phyloP scores from a whole-genome alignment of 2,329 filamentous ascomycete genomes.

The Pyrenophora seminiperda region DNA sequence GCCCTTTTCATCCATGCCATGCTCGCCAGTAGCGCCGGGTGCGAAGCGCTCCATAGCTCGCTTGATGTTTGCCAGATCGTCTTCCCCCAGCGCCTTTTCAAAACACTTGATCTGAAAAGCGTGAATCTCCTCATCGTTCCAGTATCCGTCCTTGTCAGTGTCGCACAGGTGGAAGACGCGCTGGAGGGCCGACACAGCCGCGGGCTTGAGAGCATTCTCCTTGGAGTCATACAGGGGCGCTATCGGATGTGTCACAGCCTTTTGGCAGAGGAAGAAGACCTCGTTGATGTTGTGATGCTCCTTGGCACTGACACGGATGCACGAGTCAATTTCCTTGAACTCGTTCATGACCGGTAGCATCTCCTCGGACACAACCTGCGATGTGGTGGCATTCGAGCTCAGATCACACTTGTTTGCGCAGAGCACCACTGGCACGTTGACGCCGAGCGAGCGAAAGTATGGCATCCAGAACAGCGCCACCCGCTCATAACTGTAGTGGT shows the following conservation, averaged over 20 bases:
- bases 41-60: constrained; percentile 74
- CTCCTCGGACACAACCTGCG: constrained; percentile 91
- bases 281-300: constrained; percentile 93
- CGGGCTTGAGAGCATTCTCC: constrained; percentile 82
- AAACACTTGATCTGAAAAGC: constrained; percentile 93
- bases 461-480: constrained; percentile 99
- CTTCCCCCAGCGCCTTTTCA: constrained; percentile 78
- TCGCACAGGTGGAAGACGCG: constrained; percentile 96
- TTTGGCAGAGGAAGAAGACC: constrained; percentile 97
- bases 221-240: constrained; percentile 97
- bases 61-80: constrained; percentile 92
- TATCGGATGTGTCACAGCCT: constrained; percentile 95
- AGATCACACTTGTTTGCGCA: constrained; percentile 98
- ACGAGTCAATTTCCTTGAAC: constrained; percentile 98
- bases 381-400: constrained; percentile 71
- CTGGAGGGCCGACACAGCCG: constrained; percentile 82
- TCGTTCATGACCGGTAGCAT: constrained; percentile 98
- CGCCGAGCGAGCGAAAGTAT: constrained; percentile 95
- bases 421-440: constrained; percentile 95
- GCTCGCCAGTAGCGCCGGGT: constrained; percentile 62
- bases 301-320: constrained; percentile 89
- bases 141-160: constrained; percentile 90
- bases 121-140: constrained; percentile 88
- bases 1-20: constrained; percentile 78
- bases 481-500: constrained; percentile 98